Evolutionary conservation across 2,329 filamentous ascomycete species (phyloP), one percentile per base, ranked within the genome.

Genomic region (Davidsoniella eucalypti): DNA sequence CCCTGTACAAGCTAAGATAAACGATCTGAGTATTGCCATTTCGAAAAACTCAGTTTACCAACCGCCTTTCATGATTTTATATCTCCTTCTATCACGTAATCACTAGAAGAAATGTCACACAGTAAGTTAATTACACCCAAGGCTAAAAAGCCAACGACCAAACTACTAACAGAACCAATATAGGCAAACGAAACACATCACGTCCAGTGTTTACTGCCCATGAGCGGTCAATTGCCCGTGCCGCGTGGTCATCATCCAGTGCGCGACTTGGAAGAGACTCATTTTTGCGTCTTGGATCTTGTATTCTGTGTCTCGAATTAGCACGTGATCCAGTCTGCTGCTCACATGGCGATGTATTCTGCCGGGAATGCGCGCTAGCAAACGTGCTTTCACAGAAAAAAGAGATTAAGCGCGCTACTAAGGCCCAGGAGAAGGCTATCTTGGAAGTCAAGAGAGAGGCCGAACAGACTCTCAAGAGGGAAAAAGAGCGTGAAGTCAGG

Each of bases 161-260:
- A 9, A 36, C 29, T 18, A 23, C 39, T 41, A 36, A 18, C 18
- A 21, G 16, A 36, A 14, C 6, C 21, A 14, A 36, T 8, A 25
- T 57, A 80, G 76, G 76, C 61, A 94, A 94, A 69, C 79, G 87
- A 58, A 94, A 95, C 67, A 94, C 87, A 42, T 90, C 86, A 42
- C 80, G 90, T 42, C 81, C 87, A 40, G 87, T 95, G 65, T 96
- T 96, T 71, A 96, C 92, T 33, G 81, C 87, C 21, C 80, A 95
- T 67, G 92, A 96, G 68, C 82, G 92, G 57, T 75, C 76, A 47
- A 76, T 90, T 46, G 82, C 94, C 54, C 86, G 87, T 60, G 75
- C 77, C 16, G 78, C 80, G 57, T 96, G 92, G 87, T 79, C 82
- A 57, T 78, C 82, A 7, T 84, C 82, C 56, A 79, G 82, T 47